A percentile compares a stretch with the other conserved stretches of the same genome.
Evolutionary conservation across 2,329 filamentous ascomycete species (phyloP).

Genomic region (Sporothrix variecibatus): DNA sequence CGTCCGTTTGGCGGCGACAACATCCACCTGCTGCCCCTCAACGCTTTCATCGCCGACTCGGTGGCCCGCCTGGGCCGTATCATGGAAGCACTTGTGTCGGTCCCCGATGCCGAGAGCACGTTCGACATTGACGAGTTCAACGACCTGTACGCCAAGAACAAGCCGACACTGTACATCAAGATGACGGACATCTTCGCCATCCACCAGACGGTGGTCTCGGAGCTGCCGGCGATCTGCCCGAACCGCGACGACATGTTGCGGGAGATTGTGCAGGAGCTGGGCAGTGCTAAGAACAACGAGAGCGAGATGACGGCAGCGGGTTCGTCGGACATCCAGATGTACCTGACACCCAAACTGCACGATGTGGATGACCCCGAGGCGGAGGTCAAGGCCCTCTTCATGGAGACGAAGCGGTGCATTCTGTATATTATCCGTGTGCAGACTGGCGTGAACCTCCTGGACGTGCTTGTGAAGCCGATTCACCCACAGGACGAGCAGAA

Average conservation of each 20-base stretch:
- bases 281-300: conserved; percentile 95
- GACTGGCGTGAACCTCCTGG: conserved; percentile 85
- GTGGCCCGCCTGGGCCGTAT: conserved; percentile 77
- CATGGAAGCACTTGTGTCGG: conserved; percentile 74
- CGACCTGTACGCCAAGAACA: conserved; percentile 92
- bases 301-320: conserved; percentile 86
- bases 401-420: conserved; percentile 97
- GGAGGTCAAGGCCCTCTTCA: conserved; percentile 87
- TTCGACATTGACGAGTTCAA: conserved; percentile 99
- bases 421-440: conserved; percentile 98
- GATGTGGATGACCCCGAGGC: conserved; percentile 91
- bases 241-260: conserved; percentile 82
- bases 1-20: conserved; percentile 92
- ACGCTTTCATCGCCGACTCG: conserved; percentile 85
- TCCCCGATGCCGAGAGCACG: conserved; percentile 82
- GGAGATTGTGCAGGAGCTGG: conserved; percentile 89
- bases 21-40: conserved; percentile 91
- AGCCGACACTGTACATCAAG: conserved; percentile 98
- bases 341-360: conserved; percentile 84
- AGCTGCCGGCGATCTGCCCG: conserved; percentile 76
- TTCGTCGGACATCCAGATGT: conserved; percentile 86
- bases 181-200: conserved; percentile 97
- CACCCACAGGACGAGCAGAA: conserved; percentile 83
- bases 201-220: conserved; percentile 80
- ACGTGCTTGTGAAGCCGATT: conserved; percentile 91